These are phyloP conservation scores for Aspergillus olivimuriae DNA, from an alignment of 495 filamentous ascomycete species.

Conservation along the genomic window DNA sequence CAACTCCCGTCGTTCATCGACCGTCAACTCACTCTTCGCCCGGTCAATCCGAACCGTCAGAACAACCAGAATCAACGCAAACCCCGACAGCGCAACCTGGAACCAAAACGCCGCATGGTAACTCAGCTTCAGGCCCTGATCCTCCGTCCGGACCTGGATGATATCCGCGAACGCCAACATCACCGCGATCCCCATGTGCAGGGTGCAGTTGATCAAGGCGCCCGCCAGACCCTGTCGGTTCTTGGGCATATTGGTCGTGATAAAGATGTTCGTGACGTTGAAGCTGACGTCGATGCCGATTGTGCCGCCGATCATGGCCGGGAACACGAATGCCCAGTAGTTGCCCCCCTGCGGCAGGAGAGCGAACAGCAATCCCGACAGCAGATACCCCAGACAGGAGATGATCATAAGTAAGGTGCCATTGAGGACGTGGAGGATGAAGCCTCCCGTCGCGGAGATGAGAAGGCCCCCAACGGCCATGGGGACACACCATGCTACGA, in stretches of 20 bases:
- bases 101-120: conserved; percentile 68
- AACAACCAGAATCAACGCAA: conserved; percentile 51
- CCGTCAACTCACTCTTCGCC: conserved; percentile 63
- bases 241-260: conserved; percentile 66
- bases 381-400: conserved; percentile 57
- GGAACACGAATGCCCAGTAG: conserved; percentile 72
- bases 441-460: conserved; percentile 63
- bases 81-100: conserved; percentile 48
- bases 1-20: conserved; percentile 51
- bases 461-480: conserved; percentile 71
- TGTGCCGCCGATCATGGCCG: conserved; percentile 75
- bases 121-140: conserved; percentile 38
- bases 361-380: conserved; percentile 65
- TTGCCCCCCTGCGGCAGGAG: conserved; percentile 55
- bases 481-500: conserved; percentile 73
- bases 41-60: conserved; percentile 58
- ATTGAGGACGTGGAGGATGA: conserved; percentile 68
- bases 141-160: conserved; percentile 47
- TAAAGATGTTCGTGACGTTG: conserved; percentile 79
- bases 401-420: conserved; percentile 66
- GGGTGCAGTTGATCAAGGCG: conserved; percentile 55
- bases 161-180: conserved; percentile 73
- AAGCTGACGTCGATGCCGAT: conserved; percentile 80
- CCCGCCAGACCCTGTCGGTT: conserved; percentile 71
- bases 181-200: conserved; percentile 80